These are phyloP conservation scores for Plasmodium fragile DNA, from an alignment of 169 alveolate species.

Conservation along the genomic window DNA sequence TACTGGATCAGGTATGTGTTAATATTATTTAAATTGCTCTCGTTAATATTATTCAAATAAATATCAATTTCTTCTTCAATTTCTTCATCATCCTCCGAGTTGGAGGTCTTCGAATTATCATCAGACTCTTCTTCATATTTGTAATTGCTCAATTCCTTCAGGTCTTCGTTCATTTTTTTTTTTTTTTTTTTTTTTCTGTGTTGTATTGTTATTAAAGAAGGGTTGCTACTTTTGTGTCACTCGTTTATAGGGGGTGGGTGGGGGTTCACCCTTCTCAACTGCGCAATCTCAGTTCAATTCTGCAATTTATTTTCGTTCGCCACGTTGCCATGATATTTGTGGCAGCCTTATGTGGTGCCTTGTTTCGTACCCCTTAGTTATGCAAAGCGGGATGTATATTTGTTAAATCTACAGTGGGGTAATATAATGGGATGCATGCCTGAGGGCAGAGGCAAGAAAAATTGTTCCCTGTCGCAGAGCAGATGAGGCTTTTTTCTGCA, in stretches of 20 bases:
- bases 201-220: no score
- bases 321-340: not conserved
- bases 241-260: not conserved
- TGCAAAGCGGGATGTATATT: not conserved
- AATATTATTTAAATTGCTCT: conserved; percentile 45
- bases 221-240: no score
- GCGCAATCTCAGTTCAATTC: not conserved
- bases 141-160: conserved; percentile 57
- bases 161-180: conserved; percentile 59
- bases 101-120: not conserved
- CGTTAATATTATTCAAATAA: conserved; percentile 62
- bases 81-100: conserved; percentile 56
- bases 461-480: not conserved
- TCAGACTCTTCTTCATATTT: conserved; percentile 22
- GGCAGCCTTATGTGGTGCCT: not conserved
- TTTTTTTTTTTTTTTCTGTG: not conserved
- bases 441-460: not conserved
- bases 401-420: not conserved
- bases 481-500: not conserved
- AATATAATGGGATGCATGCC: not conserved
- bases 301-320: not conserved
- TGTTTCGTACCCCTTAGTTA: no score
- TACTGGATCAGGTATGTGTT: conserved; percentile 69
- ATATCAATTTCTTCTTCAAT: conserved; percentile 77
- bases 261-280: not conserved